These are phyloP conservation scores for Leptographium lundbergii DNA, from an alignment of 2,329 filamentous ascomycete species.

Conservation along the genomic window DNA sequence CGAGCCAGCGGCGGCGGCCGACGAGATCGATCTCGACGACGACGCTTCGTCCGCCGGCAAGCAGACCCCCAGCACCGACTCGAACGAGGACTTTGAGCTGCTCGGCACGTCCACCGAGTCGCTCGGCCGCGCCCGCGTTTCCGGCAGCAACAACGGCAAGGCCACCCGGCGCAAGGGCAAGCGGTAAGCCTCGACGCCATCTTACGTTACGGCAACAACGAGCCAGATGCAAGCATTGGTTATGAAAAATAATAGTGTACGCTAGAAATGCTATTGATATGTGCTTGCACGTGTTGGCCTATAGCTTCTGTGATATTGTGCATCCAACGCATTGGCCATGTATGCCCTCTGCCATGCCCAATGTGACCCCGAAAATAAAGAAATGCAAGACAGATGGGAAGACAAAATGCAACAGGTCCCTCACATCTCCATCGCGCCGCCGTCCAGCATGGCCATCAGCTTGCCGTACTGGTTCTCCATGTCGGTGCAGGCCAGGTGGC, in stretches of 20 bases:
- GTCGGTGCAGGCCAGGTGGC: slow-evolving; percentile 42
- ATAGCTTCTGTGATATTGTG: not conserved
- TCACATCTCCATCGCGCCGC: slow-evolving; percentile 11
- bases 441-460: slow-evolving; percentile 21
- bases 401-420: not conserved
- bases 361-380: too few relatives aligned
- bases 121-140: slow-evolving; percentile 31
- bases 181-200: not conserved
- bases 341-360: too few relatives aligned
- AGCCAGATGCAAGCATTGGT: too few relatives aligned
- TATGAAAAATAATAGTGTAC: too few relatives aligned
- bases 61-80: slow-evolving; percentile 42
- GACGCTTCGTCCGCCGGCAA: slow-evolving; percentile 35
- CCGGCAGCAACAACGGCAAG: slow-evolving; percentile 25
- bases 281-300: too few relatives aligned
- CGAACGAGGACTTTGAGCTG: slow-evolving; percentile 48
- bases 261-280: too few relatives aligned
- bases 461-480: slow-evolving; percentile 61
- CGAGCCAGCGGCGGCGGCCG: slow-evolving; percentile 24
- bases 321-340: not conserved
- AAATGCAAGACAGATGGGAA: too few relatives aligned
- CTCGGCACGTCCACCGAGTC: slow-evolving; percentile 48
- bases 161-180: slow-evolving; percentile 37
- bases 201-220: too few relatives aligned
- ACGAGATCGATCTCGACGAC: slow-evolving; percentile 22